Conservation (phyloP, 495 filamentous ascomycete genomes). For the Paragyromitra xinjiangensis region DNA sequence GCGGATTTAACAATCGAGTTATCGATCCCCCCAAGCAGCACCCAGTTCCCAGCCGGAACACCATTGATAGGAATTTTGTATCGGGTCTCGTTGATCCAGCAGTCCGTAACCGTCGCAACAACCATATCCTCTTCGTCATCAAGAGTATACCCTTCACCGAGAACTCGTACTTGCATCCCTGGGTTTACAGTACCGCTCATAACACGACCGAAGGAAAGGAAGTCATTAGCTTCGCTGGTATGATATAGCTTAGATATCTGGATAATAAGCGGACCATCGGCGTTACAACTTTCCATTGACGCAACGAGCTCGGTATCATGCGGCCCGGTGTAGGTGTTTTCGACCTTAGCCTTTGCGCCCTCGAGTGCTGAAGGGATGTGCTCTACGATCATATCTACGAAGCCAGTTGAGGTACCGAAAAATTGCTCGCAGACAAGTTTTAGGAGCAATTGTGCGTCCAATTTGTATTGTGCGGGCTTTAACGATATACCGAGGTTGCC, state of each 20-base stretch:
- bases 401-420: slow-evolving; percentile 86
- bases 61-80: slow-evolving; percentile 92
- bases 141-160: slow-evolving; percentile 93
- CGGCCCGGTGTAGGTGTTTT: slow-evolving; percentile 94
- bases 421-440: slow-evolving; percentile 93
- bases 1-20: slow-evolving; percentile 98
- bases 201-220: slow-evolving; percentile 88
- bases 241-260: slow-evolving; percentile 94
- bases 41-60: slow-evolving; percentile 95
- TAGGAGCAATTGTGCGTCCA: slow-evolving; percentile 86
- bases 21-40: slow-evolving; percentile 88
- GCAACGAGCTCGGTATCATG: slow-evolving; percentile 83
- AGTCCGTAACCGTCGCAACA: slow-evolving; percentile 82
- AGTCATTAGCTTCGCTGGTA: slow-evolving; percentile 82
- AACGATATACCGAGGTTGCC: slow-evolving; percentile 80
- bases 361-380: slow-evolving; percentile 89
- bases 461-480: slow-evolving; percentile 90
- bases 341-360: slow-evolving; percentile 76
- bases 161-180: slow-evolving; percentile 83
- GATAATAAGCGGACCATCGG: slow-evolving; percentile 88
- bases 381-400: slow-evolving; percentile 93
- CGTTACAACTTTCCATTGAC: slow-evolving; percentile 81
- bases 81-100: slow-evolving; percentile 91
- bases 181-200: slow-evolving; percentile 91
- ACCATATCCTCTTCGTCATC: slow-evolving; percentile 99